A percentile compares a stretch with the other conserved stretches of the same genome.
Evolutionary conservation across 2,329 filamentous ascomycete species (phyloP).

Genomic region (Alternaria ventricosa): DNA sequence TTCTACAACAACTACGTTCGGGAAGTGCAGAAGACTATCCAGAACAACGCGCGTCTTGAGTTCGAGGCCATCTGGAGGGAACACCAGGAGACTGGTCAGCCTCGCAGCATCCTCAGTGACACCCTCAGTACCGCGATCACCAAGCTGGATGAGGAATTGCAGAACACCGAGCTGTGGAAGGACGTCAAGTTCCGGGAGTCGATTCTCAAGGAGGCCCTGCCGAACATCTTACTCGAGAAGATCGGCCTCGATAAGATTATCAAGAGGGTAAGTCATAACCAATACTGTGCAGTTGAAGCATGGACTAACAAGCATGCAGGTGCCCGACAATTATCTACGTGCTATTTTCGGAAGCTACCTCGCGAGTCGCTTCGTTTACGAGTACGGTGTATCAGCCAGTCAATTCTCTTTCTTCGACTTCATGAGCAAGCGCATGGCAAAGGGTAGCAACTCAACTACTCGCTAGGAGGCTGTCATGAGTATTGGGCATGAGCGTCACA

Average conservation of each 20-base stretch:
- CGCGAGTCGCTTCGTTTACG: constrained; percentile 93
- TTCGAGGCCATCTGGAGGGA: constrained; percentile 99
- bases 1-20: constrained; percentile 96
- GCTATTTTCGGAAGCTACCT: constrained; percentile 97
- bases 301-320: constrained; percentile 52
- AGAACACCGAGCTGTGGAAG: constrained; percentile 90
- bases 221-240: constrained; percentile 81
- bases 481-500: not conserved
- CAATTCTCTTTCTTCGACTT: constrained; percentile 99
- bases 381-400: constrained; percentile 89
- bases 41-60: constrained; percentile 88
- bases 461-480: constrained; percentile 4
- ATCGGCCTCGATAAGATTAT: constrained; percentile 91
- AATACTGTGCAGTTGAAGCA: not conserved
- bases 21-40: constrained; percentile 88
- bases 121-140: constrained; percentile 91
- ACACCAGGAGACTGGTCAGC: constrained; percentile 77
- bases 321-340: constrained; percentile 89
- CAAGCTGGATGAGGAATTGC: constrained; percentile 94
- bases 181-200: constrained; percentile 78
- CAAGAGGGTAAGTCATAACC: constrained; percentile 65
- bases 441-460: constrained; percentile 17
- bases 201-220: constrained; percentile 84
- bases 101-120: constrained; percentile 88
- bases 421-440: constrained; percentile 58